Evolutionary conservation across 164 flowering plant species (phyloP), one percentile per base, ranked within the genome.

Genomic region (Annona squamosa): DNA sequence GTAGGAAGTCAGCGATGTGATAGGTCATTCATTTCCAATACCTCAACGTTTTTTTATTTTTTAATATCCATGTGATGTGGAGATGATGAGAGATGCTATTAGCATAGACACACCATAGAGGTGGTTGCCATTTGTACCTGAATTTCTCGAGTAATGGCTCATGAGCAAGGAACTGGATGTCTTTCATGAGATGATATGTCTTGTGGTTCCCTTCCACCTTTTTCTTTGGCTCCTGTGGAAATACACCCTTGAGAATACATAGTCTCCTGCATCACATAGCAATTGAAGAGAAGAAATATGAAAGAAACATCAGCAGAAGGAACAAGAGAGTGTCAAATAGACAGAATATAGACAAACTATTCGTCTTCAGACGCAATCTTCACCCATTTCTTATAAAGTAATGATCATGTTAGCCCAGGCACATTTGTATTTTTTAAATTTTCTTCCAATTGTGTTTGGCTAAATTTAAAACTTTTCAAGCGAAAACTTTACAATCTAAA

Each of bases 171-270:
- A 88, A 91, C 67, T 79, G 48, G 65, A 93, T 79, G 75, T 95
- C 99, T 86, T 95, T 95, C 74, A 78, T 70, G 73, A 88, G 93
- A 79, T 95, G 93, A 71, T 95, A 95, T 2, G 98, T 90, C 59
- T 91, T 97, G 80, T 95, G 93, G 73, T 84, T 91, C 74, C 99
- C 99, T 73, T 87, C 87, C 26, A 87, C 74, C 85, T 93, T 93
- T 87, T 90, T 95, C 87, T 90, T 95, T 26, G 98, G 98, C 56
- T 88, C 98, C 76, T 97, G 83, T 0, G 99, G 98, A 64, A 85
- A 88, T 56, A 95, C 74, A 17, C 99, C 98, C 76, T 95, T 93
- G 65, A 87, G 83, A 74, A 95, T 91, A 80, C 95, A 93, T 80
- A 93, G 64, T 80, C 79, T 84, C 89, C 99, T 93, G 72, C 52